These are phyloP conservation scores for Crithidia fasciculata DNA, from an alignment of 208 protist species.

Conservation along the genomic window DNA sequence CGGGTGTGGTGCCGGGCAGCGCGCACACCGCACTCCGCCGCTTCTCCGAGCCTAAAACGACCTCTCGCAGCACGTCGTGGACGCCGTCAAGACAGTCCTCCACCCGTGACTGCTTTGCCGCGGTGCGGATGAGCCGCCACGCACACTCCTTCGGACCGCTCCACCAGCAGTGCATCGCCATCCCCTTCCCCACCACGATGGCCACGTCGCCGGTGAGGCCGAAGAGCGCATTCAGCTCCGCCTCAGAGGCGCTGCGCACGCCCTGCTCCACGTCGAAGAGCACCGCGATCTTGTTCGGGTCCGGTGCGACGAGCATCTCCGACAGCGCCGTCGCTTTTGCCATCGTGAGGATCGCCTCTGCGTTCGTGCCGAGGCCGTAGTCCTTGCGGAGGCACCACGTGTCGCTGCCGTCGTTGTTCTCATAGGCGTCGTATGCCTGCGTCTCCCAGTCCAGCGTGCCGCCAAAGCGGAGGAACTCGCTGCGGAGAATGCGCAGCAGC, in stretches of 20 bases:
- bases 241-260: conserved; percentile 25
- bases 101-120: conserved; percentile 7
- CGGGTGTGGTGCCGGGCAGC: conserved; percentile 71
- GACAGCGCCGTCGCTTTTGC: conserved; percentile 43
- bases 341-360: conserved; percentile 72
- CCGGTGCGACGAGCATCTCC: conserved; percentile 56
- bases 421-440: conserved; percentile 64
- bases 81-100: conserved; percentile 20
- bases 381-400: conserved; percentile 76
- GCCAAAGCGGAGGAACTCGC: conserved; percentile 79
- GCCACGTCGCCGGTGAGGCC: conserved; percentile 52
- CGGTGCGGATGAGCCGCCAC: conserved; percentile 53
- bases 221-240: conserved; percentile 31
- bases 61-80: conserved; percentile 24
- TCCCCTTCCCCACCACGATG: conserved; percentile 59
- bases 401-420: conserved; percentile 64
- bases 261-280: conserved; percentile 72
- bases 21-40: conserved; percentile 29
- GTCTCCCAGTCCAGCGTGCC: conserved; percentile 71
- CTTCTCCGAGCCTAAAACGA: conserved; percentile 39
- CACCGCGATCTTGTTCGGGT: conserved; percentile 63
- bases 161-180: conserved; percentile 74
- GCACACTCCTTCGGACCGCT: conserved; percentile 31
- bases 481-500: conserved; percentile 66
- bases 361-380: conserved; percentile 65